Evolutionary conservation across 768 basidiomycete species (phyloP).

Genomic region (Melanogaster broomeanus): DNA sequence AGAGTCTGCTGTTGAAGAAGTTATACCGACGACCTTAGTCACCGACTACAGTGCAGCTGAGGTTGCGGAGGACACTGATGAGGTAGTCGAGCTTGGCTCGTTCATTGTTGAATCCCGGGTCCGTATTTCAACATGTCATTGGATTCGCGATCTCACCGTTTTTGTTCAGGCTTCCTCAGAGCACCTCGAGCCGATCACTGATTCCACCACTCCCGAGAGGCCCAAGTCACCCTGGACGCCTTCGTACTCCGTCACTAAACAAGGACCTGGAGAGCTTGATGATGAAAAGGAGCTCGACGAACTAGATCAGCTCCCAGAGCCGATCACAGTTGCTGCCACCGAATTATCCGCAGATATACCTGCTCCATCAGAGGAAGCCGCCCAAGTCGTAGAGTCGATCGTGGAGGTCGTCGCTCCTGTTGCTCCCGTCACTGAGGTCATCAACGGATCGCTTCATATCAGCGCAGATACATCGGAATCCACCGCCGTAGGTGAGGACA

Average conservation of each 20-base stretch:
- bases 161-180: not conserved
- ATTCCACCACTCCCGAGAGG: conserved; percentile 14
- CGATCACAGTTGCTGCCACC: not conserved
- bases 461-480: not conserved
- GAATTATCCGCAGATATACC: not conserved
- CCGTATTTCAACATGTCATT: not conserved
- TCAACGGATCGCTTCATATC: not conserved
- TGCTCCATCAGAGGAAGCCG: not conserved
- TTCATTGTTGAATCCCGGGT: conserved; percentile 2
- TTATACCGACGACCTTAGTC: not conserved
- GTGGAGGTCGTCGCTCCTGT: not conserved
- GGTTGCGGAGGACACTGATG: not conserved
- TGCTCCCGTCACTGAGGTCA: conserved; percentile 1
- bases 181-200: not conserved
- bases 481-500: not conserved
- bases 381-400: not conserved
- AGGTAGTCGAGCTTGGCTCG: conserved; percentile 13
- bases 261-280: conserved; percentile 22
- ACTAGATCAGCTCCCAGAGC: conserved; percentile 2
- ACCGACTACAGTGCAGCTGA: not conserved
- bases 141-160: not conserved
- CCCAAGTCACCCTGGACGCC: conserved; percentile 38
- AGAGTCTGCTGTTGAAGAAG: conserved; percentile 3
- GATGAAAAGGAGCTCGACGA: conserved; percentile 5
- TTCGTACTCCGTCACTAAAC: conserved; percentile 37